Percentiles rank a stretch among this genome's conserved stretches.
Conservation (phyloP, 2,329 filamentous ascomycete genomes). For the Ophiosphaerella korrae region DNA sequence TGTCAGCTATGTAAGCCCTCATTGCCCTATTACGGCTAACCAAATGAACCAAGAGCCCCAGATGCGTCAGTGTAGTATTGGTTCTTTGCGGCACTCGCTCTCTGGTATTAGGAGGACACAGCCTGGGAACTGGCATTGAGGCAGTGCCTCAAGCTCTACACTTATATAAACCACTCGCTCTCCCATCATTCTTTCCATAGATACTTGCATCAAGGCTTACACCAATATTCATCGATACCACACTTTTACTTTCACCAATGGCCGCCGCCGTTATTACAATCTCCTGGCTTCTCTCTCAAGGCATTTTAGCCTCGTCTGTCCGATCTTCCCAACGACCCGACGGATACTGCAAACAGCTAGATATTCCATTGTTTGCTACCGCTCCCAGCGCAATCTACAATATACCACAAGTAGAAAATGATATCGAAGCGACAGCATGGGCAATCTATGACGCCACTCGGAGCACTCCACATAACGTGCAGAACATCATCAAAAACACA, state of each 20-base stretch:
- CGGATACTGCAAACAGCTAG: conserved; percentile 1
- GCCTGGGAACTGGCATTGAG: too few relatives aligned
- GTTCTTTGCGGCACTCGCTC: too few relatives aligned
- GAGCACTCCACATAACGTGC: neutral
- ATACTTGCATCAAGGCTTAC: too few relatives aligned
- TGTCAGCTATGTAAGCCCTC: too few relatives aligned
- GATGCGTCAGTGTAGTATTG: too few relatives aligned
- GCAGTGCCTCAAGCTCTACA: too few relatives aligned
- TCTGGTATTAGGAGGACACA: too few relatives aligned
- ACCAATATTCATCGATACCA: too few relatives aligned
- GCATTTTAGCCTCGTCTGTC: neutral
- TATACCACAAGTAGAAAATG: conserved; percentile 1
- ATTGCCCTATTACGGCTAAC: too few relatives aligned
- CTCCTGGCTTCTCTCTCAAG: neutral
- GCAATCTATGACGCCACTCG: conserved; percentile 4
- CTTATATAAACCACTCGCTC: too few relatives aligned
- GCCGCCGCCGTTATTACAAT: neutral
- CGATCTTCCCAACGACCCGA: neutral
- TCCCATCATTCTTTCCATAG: too few relatives aligned
- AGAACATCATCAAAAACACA: conserved; percentile 1
- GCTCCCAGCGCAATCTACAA: conserved; percentile 2
- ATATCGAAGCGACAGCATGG: conserved; percentile 5
- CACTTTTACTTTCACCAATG: neutral
- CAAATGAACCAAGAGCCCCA: too few relatives aligned
- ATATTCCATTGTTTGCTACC: conserved; percentile 5